Evolutionary conservation across 73 alveolate species (phyloP), one percentile per base, ranked within the genome.

Genomic region (Paramecium sonneborni): DNA sequence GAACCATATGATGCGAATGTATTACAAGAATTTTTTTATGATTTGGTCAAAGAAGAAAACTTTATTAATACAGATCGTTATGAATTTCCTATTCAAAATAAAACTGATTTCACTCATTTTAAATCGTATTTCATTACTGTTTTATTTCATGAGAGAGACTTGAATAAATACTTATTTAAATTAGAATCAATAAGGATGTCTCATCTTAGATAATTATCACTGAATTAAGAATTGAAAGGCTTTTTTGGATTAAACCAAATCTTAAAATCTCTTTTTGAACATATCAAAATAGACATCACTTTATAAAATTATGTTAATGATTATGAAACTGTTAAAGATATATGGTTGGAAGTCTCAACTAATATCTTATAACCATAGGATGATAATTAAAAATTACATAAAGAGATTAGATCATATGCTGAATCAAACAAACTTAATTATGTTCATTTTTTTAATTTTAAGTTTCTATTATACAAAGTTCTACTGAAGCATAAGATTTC

Each of bases 171-270:
- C 44, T 21, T 72, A 37, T 21, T 34, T 35, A 72, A 72, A 41
- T 35, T 72, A 72, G 86, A 72, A 37, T 12, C 52, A 28, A 28
- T 72, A 37, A 32, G 86, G 32, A 72, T 72, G 57, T 23, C 57
- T n/a, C 57, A 72, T 72, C 35, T 35, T 0, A 14, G 44, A 35
- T 12, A 15, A 30, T 9, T 38, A 72, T 35, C 86, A 1, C 9
- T 79, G n/a, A n/a, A 38, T 79, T 46, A 79, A 23, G 76, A 79
- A 26, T 44, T 79, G 46, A 39, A 26, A 23, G 90, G 90, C 18
- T 43, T 79, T 43, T 39, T 38, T 20, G 90, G 90, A 1, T 30
- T 79, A 12, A 79, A 79, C 18, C 30, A 44, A 46, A 43, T 79
- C 18, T 9, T 79, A 44, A 20, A n/a, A 39, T 21, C 39, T 15